Evolutionary conservation across 1,284 basidiomycete species (phyloP), one percentile per base, ranked within the genome.

Genomic region (Melampsora abietis-canadensis): DNA sequence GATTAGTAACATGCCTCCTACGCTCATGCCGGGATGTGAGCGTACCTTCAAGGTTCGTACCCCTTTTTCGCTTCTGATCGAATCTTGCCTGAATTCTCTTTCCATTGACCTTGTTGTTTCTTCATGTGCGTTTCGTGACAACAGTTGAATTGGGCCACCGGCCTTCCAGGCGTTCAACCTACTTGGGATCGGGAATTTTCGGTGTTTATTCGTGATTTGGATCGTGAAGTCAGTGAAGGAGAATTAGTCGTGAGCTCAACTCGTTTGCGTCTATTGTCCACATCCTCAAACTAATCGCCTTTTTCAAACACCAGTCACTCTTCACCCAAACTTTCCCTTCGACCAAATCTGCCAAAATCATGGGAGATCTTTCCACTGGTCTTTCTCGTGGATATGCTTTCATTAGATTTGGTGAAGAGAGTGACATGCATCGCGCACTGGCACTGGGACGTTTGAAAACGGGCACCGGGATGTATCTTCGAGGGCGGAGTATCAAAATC

Each of bases 321-420:
- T 90, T 92, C 78, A 91, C 93, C 74, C 86, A 88, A 14, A 90
- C 91, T 1, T 94, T 94, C 83, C 82, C 88, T 59, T 92, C 90
- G 80, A 92, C 91, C 82, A 92, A 92, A 84, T 93, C 91, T 80
- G 92, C 92, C 40, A 94, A 94, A 83, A 93, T 94, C 78, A 93
- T 94, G 91, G 84, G 91, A 61, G 92, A 94, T 82, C 90, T 91
- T 10, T 87, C 89, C 48, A 92, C 91, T 10, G 92, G 92, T 27
- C 87, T 92, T n/a, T 92, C 90, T 54, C 86, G 91, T 78, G 91
- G 92, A 6, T 94, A 93, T 81, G 92, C 92, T 31, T 94, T 94
- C 79, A 91, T 94, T 44, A 86, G 92, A 76, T 94, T 94, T 81
- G 90, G 89, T 6, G 90, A 92, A 77, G 91, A 93, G 82, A 84